phyloP scores from a whole-genome alignment of 148 eudicot genomes.

The Persicaria tinctoria region DNA sequence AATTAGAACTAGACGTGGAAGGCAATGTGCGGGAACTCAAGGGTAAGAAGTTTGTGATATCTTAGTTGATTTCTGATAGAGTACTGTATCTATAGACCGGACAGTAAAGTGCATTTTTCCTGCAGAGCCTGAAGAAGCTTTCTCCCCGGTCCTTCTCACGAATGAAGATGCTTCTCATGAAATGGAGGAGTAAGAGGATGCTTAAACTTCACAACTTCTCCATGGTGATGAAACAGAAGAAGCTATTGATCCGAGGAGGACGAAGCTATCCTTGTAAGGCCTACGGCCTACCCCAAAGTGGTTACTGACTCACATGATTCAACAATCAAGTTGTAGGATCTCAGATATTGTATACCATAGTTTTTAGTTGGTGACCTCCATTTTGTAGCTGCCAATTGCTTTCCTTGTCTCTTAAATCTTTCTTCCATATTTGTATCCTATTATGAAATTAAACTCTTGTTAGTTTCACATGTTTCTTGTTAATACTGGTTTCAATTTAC shows the following conservation, averaged over 20 bases:
- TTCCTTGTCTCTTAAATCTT: too few relatives aligned
- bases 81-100: conserved; percentile 22
- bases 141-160: conserved; percentile 54
- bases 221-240: conserved; percentile 83
- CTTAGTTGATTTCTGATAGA: conserved; percentile 16
- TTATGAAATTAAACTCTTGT: too few relatives aligned
- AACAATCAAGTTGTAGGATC: too few relatives aligned
- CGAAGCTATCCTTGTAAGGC: conserved; percentile 54
- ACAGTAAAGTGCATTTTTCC: neutral
- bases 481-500: too few relatives aligned
- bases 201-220: conserved; percentile 80
- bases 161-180: conserved; percentile 30
- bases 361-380: too few relatives aligned
- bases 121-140: conserved; percentile 24
- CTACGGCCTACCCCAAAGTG: too few relatives aligned
- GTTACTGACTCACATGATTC: too few relatives aligned
- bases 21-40: conserved; percentile 40
- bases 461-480: too few relatives aligned
- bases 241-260: conserved; percentile 98
- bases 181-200: conserved; percentile 53
- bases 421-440: too few relatives aligned
- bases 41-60: conserved; percentile 27
- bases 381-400: too few relatives aligned
- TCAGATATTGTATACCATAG: too few relatives aligned
- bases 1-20: conserved; percentile 29